Base-by-base conservation (phyloP, 805 yeast genomes). In the Lipomyces yamadae region DNA sequence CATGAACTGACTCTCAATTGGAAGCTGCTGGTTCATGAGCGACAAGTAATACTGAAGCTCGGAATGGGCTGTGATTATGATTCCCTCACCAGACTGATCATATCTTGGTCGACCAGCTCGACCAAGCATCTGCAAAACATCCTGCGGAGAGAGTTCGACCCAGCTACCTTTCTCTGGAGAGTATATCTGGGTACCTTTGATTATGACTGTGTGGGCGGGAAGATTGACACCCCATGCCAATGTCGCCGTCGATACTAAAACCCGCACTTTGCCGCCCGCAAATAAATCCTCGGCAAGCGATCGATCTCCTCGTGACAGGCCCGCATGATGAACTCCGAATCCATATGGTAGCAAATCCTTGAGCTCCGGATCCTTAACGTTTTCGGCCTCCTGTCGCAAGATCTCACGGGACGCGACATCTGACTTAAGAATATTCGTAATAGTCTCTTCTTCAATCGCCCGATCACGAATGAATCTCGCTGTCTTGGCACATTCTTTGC, bases 151-250 rank as follows among this genome's bases (percentile, higher is more conserved):
- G 11, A 80, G 78, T 8, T 77, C 76, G n/a, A 75, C 77, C 86
- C 88, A 86, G 5, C 85, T 79, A 63, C 98, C 97, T 69, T 85
- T 85, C 70, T 90, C 95, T 0, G 99, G 98, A 4, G 95, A 89
- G 74, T 96, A 95, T 50, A 81, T 76, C 68, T 79, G 82, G 0
- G 90, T 86, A 1, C 89, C 89, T 68, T 86, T 86, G 33, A 86
- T 80, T 2, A 86, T 77, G 0, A 86, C 90, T 63, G 86, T 75
- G 73, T 83, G 86, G 0, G 89, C 88, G 4, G 89, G 89, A 35
- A 86, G 75, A 69, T 86, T 86, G 4, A 86, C 86, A 45, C 89
- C 90, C 67, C 85, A 82, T 0, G 89, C 87, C 64, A 86, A 76
- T 0, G 89, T 86, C 0, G 89, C 84, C 0, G 90, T 86, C 0